Conservation (phyloP, 2,329 filamentous ascomycete genomes). For the Alternaria brassicae region DNA sequence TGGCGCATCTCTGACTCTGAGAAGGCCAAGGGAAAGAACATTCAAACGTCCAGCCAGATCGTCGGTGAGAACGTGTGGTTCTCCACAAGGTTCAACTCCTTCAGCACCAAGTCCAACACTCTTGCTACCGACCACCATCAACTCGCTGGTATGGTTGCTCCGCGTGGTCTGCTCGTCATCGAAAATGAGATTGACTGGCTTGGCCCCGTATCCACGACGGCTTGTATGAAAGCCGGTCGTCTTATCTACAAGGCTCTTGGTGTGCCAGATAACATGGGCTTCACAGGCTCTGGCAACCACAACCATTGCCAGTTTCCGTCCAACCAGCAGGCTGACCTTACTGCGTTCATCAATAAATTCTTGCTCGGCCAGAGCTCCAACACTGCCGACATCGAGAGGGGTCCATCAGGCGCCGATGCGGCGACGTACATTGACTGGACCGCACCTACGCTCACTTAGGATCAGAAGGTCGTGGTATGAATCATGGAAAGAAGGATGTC, state of each 20-base stretch:
- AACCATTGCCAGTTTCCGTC: slow-evolving; percentile 64
- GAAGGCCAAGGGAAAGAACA: slow-evolving; percentile 62
- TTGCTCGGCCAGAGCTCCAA: slow-evolving; percentile 38
- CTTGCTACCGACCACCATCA: slow-evolving; percentile 67
- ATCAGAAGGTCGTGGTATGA: not conserved
- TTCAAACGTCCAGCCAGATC: slow-evolving; percentile 67
- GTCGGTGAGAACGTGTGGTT: slow-evolving; percentile 70
- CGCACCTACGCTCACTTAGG: slow-evolving; percentile 43
- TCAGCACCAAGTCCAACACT: slow-evolving; percentile 55
- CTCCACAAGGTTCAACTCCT: slow-evolving; percentile 62
- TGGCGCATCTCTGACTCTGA: slow-evolving; percentile 60
- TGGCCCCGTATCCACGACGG: slow-evolving; percentile 63
- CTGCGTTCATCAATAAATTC: slow-evolving; percentile 64
- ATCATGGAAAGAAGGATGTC: not conserved
- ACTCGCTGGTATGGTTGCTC: slow-evolving; percentile 63
- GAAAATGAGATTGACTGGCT: slow-evolving; percentile 68
- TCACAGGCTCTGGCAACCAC: slow-evolving; percentile 63
- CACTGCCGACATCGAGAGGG: slow-evolving; percentile 46
- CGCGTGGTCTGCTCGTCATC: slow-evolving; percentile 62
- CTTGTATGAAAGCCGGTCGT: slow-evolving; percentile 64
- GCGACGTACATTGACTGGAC: slow-evolving; percentile 50
- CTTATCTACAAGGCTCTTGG: slow-evolving; percentile 63
- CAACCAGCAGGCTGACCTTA: slow-evolving; percentile 60
- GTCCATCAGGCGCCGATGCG: slow-evolving; percentile 39
- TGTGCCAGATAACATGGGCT: slow-evolving; percentile 63